These are phyloP conservation scores for Sungouiozyma ichnusensis DNA, from an alignment of 805 yeast species.

Conservation along the genomic window DNA sequence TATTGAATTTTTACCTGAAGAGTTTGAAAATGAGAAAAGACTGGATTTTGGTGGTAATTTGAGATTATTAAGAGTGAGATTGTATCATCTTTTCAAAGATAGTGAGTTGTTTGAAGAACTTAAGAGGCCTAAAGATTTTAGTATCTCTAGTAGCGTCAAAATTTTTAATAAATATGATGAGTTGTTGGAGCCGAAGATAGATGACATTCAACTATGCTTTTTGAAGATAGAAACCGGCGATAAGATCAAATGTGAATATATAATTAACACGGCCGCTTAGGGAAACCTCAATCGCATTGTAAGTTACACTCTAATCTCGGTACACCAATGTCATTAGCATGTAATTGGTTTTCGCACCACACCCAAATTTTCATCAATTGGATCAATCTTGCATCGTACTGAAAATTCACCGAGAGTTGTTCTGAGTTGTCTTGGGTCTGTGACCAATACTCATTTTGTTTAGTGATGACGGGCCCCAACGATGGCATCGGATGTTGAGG, in stretches of 20 bases:
- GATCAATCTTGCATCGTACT: constrained; percentile 34
- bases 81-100: constrained; percentile 45
- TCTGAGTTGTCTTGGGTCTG: background rate
- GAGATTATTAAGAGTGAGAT: constrained; percentile 46
- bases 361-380: constrained; percentile 51
- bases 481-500: background rate
- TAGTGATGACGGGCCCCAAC: background rate
- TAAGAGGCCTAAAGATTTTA: constrained; percentile 11
- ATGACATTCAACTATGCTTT: constrained; percentile 40
- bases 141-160: constrained; percentile 28
- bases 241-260: constrained; percentile 29
- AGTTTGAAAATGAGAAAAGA: constrained; percentile 47
- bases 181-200: constrained; percentile 24
- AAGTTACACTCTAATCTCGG: constrained; percentile 24
- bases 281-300: background rate
- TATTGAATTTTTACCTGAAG: constrained; percentile 75
- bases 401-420: constrained; percentile 6
- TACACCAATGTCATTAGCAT: constrained; percentile 29
- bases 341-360: constrained; percentile 48
- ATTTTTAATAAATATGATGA: constrained; percentile 29
- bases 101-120: constrained; percentile 26
- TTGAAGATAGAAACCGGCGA: constrained; percentile 46
- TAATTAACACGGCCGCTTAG: constrained; percentile 10
- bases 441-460: constrained; percentile 1
- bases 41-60: constrained; percentile 65